These are phyloP conservation scores for Colletotrichum magnum DNA, from an alignment of 2,329 filamentous ascomycete genomes.

Conservation along the genomic window DNA sequence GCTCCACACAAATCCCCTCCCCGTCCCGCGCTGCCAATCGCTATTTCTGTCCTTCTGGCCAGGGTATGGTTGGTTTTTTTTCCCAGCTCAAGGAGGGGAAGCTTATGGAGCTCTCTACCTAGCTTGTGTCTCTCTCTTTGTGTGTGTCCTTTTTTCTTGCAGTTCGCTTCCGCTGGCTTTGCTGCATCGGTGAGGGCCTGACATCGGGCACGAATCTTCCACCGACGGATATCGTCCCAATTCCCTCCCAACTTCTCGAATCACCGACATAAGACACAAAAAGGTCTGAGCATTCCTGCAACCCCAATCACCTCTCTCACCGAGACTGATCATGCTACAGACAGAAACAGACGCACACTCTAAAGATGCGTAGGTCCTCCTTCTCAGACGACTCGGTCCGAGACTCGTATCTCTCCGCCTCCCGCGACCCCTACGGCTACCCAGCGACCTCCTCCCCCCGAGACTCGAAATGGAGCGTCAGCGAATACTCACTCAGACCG, in stretches of 20 bases:
- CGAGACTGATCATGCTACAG: background rate
- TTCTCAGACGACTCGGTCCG: slow-evolving; percentile 22
- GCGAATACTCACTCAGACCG: slow-evolving; percentile 31
- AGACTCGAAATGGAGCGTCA: slow-evolving; percentile 32
- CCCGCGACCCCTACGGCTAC: slow-evolving; percentile 27
- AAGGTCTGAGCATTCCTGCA: background rate
- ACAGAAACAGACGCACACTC: slow-evolving; percentile 12
- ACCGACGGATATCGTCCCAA: background rate
- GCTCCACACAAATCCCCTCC: slow-evolving; percentile 29
- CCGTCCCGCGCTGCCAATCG: slow-evolving; percentile 1
- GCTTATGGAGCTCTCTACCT: too few species aligned
- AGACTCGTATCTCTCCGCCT: slow-evolving; percentile 12
- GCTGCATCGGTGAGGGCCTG: background rate
- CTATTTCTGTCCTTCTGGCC: background rate
- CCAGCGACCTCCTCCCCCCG: slow-evolving; percentile 6
- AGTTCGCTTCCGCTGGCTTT: background rate
- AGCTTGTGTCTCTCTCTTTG: background rate
- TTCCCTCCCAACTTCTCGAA: background rate
- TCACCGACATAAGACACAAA: background rate
- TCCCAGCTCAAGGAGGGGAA: too few species aligned
- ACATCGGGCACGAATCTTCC: slow-evolving; percentile 14
- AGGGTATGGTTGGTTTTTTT: too few species aligned
- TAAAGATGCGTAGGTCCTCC: slow-evolving; percentile 22
- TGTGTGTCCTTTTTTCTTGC: background rate
- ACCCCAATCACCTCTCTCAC: background rate